A percentile compares a stretch with the other conserved stretches of the same genome.
These are phyloP conservation scores for Tylopilus orsonianus DNA, from an alignment of 1,284 basidiomycete genomes.

Conservation along the genomic window DNA sequence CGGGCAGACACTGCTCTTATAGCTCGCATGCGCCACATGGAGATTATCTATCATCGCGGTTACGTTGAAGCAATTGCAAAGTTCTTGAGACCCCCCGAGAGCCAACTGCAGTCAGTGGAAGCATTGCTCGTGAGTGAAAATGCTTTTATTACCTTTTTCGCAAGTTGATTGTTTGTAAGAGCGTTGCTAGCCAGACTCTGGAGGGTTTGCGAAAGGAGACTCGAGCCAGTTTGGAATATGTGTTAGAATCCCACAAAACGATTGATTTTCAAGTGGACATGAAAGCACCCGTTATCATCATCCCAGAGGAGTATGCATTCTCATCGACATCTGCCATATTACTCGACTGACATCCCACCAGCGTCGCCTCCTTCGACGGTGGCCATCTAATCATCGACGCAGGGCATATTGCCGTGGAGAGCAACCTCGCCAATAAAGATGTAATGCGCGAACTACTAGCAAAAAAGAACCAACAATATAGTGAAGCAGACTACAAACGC, in stretches of 20 bases:
- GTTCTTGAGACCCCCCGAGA: slow-evolving; percentile 95
- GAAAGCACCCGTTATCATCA: slow-evolving; percentile 96
- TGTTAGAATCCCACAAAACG: slow-evolving; percentile 91
- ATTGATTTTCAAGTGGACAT: slow-evolving; percentile 95
- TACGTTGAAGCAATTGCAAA: slow-evolving; percentile 92
- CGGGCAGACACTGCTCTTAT: slow-evolving; percentile 91
- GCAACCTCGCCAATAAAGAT: slow-evolving; percentile 85
- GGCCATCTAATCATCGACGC: slow-evolving; percentile 94
- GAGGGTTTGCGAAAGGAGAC: slow-evolving; percentile 97
- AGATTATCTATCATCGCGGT: slow-evolving; percentile 95
- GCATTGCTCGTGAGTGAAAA: slow-evolving; percentile 70
- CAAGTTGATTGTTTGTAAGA: slow-evolving; percentile 44
- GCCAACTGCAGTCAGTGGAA: slow-evolving; percentile 94
- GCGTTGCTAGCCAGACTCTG: slow-evolving; percentile 90
- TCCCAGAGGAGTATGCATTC: slow-evolving; percentile 82
- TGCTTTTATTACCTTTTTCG: background rate
- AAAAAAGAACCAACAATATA: slow-evolving; percentile 87
- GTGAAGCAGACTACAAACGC: slow-evolving; percentile 84
- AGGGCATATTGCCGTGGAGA: slow-evolving; percentile 93
- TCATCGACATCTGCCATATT: background rate
- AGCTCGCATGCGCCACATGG: slow-evolving; percentile 93
- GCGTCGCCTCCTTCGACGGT: slow-evolving; percentile 75
- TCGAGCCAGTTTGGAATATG: slow-evolving; percentile 91
- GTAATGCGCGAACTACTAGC: slow-evolving; percentile 79
- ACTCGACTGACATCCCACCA: slow-evolving; percentile 36